A percentile compares a stretch with the other conserved stretches of the same genome.
phyloP scores from a whole-genome alignment of 1,139 yeast species.

The Taphrina communis region DNA sequence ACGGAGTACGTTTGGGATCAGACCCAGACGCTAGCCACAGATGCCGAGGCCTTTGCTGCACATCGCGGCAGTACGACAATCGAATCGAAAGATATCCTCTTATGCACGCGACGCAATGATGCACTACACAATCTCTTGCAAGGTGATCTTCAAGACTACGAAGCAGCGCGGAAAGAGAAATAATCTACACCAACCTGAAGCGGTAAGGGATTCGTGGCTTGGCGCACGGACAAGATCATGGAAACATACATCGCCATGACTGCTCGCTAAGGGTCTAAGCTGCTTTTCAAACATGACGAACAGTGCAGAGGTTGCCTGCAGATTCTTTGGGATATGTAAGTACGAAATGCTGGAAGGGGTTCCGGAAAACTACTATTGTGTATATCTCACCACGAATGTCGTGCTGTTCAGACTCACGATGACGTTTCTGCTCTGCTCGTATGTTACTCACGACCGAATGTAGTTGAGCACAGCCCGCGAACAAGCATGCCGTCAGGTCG shows the following conservation, averaged over 20 bases:
- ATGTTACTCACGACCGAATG: too few species aligned
- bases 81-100: slow-evolving; percentile 25
- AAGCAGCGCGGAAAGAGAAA: slow-evolving; percentile 4
- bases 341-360: neutral
- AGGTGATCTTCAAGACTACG: slow-evolving; percentile 8
- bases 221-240: neutral
- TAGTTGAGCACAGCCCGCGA: too few species aligned
- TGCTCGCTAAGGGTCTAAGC: neutral
- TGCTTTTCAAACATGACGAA: neutral
- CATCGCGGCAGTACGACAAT: slow-evolving; percentile 23
- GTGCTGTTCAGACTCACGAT: too few species aligned
- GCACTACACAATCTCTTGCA: slow-evolving; percentile 10
- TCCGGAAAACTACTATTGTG: too few species aligned
- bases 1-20: slow-evolving; percentile 37
- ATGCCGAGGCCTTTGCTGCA: slow-evolving; percentile 29
- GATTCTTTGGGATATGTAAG: neutral
- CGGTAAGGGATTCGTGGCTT: too few species aligned
- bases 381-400: too few species aligned
- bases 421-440: too few species aligned
- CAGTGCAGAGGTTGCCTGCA: neutral
- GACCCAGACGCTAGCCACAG: slow-evolving; percentile 19
- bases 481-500: neutral
- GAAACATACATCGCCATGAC: neutral
- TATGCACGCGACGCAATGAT: slow-evolving; percentile 34
- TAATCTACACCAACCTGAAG: too few species aligned